Evolutionary conservation across 2,329 filamentous ascomycete species (phyloP), one percentile per base, ranked within the genome.

Genomic region (Colletotrichum chrysophilum): DNA sequence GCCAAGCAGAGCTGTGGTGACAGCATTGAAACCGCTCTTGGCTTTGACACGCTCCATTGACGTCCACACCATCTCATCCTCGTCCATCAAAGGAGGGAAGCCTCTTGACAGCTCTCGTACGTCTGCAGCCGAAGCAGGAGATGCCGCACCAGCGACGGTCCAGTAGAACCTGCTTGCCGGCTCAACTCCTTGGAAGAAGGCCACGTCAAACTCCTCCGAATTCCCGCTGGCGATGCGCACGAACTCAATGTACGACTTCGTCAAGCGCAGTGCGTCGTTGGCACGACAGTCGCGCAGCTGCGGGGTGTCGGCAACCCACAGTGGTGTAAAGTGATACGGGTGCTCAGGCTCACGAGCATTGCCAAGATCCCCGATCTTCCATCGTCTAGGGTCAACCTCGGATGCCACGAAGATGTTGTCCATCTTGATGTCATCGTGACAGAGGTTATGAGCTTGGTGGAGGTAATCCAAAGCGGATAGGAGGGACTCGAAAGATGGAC

Each of bases 371-470:
- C 76, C 82, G 10, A 84, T 75, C 14, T 83, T 75, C 83, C 83
- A 84, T 14, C 78, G 77, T 12, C 78, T 79, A 4, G 74, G 76
- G 28, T 74, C 70, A 4, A 13, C 3, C 18, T 62, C 66, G 3
- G 77, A 77, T 2, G 76, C 75, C 14, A 82, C 74, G 65, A 84
- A 82, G 64, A 84, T 80, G 48, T 84, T 84, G 67, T 81, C 81
- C 9, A 79, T 75, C 73, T 84, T 84, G 66, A 84, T 74, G 58
- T 84, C 83, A 60, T 84, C 82, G 70, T 84, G 82, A 52, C 82
- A 84, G 3, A 83, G 78, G 7, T 77, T 61, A 18, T 79, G 71
- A 3, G 76, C 26, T 12, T 28, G 60, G 75, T 84, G 82, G 61
- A 84, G 80, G 24, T 61, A 43, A 32, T 77, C 75, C n/a, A 83